Evolutionary conservation across 495 filamentous ascomycete genomes (phyloP), one percentile per base, ranked within the genome.

Genomic region (Penicillium lagena): DNA sequence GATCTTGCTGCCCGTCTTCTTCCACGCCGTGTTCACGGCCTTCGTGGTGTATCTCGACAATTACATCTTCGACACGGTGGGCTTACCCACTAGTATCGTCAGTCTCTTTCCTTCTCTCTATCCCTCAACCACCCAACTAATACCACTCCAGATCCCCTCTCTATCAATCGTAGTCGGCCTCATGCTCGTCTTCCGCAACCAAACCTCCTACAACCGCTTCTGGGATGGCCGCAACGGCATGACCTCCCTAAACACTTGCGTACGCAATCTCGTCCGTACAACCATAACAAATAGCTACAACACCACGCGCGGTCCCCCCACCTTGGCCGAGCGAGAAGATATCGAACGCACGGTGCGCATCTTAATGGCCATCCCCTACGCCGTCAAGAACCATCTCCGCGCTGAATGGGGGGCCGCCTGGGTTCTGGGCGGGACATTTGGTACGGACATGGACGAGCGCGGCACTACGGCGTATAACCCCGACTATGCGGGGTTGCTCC

Each of bases 171-270:
- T 89, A 40, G 85, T 89, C 17, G 85, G 85, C 56, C 57, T 89
- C 12, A 87, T 89, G 81, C 82, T 89, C 30, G 85, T 89, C 35
- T 88, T 88, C 70, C 79, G 85, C 11, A 87, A 89, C 49, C 70
- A 76, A 51, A 84, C 82, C 31, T 79, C 74, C 43, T 87, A 86
- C 63, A 84, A 85, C 46, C 71, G 83, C 4, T 87, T 85, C 64
- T 87, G 83, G 83, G 78, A 81, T 29, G 83, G 83, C 12, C 76
- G 80, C 29, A 80, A 79, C 40, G 66, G 75, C 17, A 68, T 85
- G 42, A 79, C 71, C 17, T 68, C 71, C 0, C 66, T 85, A 35
- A 72, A 71, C 42, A 83, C 81, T 28, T 70, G 64, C 30, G 68
- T 85, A 13, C 78, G 83, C 37, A 86, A 86, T 54, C 70, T 87